Evolutionary conservation across 495 filamentous ascomycete species (phyloP), one percentile per base, ranked within the genome.

Genomic region (Pyrenula aspistea): DNA sequence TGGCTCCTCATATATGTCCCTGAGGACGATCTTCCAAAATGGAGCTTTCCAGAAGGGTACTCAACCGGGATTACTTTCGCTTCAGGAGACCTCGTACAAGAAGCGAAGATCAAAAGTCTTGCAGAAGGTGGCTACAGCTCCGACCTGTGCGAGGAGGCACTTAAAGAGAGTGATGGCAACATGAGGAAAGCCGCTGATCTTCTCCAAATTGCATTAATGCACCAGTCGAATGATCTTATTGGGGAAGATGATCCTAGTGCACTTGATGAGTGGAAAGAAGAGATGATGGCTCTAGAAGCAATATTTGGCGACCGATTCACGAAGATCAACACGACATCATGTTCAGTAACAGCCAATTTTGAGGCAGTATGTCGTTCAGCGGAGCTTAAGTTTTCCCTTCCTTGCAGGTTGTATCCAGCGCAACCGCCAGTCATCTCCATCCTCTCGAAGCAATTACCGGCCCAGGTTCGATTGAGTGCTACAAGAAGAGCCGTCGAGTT

Each of bases 1-100:
- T 98, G 93, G 93, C 81, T 98, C 20, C 76, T 98, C 21, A 87
- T 97, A 25, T 91, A 98, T 69, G 88, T 98, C 20, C 94, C 93
- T 1, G 93, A 98, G 68, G 94, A 97, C 67, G 93, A 98, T 67
- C 71, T 96, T 1, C 93, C 93, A 0, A 67, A 77, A 19, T 95
- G 91, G 89, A 86, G 87, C 66, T 73, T 98, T 22, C 94, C 94
- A 2, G 92, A 93, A 69, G 83, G 81, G 49, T 98, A 98, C 63
- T 81, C 83, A 1, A 91, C 90, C 10, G 93, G 93, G 15, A 82
- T 97, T 53, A 88, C 83, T 51, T 83, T 97, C 57, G 90, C 83
- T 1, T 83, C 84, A 48, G 83, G 81, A 8, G 86, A 96, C 69
- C 65, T 96, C 51, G 83, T 82, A 61, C 81, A 77, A 61, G 91